Conservation (phyloP, 2,329 filamentous ascomycete genomes). For the Stemphylium lycopersici region DNA sequence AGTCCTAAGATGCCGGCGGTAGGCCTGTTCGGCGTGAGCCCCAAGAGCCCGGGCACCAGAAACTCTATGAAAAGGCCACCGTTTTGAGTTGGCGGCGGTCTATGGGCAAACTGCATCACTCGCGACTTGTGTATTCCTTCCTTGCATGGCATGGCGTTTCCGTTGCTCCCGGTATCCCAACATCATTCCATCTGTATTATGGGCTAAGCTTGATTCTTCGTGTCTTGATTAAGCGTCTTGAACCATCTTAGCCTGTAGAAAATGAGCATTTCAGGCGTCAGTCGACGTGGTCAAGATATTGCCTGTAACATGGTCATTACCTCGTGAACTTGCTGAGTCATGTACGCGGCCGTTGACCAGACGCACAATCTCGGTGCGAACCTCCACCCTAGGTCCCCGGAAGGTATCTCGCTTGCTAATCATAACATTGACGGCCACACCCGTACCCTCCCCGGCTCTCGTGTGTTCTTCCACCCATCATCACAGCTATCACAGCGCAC, state of each 20-base stretch:
- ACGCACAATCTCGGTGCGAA: conserved; percentile 1
- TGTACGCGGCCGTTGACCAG: not conserved
- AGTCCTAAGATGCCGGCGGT: conserved; percentile 35
- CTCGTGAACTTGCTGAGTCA: not conserved
- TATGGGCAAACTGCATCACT: not conserved
- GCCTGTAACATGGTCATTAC: no score
- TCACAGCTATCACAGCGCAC: not conserved
- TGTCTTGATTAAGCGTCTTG: conserved; percentile 1
- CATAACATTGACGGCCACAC: not conserved
- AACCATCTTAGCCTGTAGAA: not conserved
- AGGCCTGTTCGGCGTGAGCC: conserved; percentile 38
- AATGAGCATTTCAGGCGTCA: not conserved
- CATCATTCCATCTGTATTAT: not conserved
- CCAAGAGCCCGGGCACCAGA: conserved; percentile 29
- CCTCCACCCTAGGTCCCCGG: conserved; percentile 3
- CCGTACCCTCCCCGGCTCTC: conserved; percentile 3
- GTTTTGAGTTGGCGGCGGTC: conserved; percentile 14
- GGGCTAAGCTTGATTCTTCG: not conserved
- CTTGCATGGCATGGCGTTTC: conserved; percentile 18
- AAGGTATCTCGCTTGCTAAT: conserved; percentile 5
- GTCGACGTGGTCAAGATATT: not conserved
- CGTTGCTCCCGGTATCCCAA: not conserved
- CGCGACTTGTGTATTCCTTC: conserved; percentile 2
- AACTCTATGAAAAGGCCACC: conserved; percentile 34
- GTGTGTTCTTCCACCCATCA: not conserved